Percentiles rank a stretch among this genome's conserved stretches.
These are phyloP conservation scores for Barnettozyma californica DNA, from an alignment of 805 yeast genomes.

Conservation along the genomic window DNA sequence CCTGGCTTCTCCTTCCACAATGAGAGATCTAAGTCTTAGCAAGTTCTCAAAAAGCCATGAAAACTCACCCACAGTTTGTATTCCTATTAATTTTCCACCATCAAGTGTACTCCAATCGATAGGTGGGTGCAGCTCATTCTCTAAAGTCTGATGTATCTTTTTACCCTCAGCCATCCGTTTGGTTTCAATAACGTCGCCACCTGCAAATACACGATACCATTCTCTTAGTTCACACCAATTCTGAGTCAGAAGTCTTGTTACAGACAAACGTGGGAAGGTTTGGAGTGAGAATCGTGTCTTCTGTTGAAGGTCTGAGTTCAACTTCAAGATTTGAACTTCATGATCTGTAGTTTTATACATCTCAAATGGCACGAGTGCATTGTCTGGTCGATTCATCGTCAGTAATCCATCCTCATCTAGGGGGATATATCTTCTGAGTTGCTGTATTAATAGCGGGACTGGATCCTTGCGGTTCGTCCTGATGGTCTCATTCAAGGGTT, in stretches of 20 bases:
- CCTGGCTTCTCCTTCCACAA: slow-evolving; percentile 48
- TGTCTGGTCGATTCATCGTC: background rate
- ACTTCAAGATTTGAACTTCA: background rate
- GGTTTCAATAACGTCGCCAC: slow-evolving; percentile 31
- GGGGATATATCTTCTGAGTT: background rate
- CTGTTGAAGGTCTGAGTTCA: background rate
- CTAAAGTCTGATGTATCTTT: slow-evolving; percentile 42
- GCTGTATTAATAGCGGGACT: background rate
- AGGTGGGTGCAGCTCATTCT: slow-evolving; percentile 38
- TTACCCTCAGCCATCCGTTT: slow-evolving; percentile 43
- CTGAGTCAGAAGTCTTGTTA: slow-evolving; percentile 52
- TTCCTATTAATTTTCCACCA: background rate
- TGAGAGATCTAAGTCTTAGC: slow-evolving; percentile 36
- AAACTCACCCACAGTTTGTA: background rate
- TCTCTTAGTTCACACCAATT: slow-evolving; percentile 66
- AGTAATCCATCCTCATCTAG: background rate
- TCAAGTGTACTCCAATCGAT: slow-evolving; percentile 5
- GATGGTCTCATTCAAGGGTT: background rate
- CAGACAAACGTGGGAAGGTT: slow-evolving; percentile 34
- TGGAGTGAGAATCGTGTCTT: background rate
- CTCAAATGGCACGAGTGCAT: slow-evolving; percentile 17
- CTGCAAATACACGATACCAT: slow-evolving; percentile 47
- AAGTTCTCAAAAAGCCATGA: slow-evolving; percentile 30
- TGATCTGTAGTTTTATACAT: slow-evolving; percentile 8
- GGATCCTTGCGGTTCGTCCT: background rate